Percentiles rank a stretch among this genome's conserved stretches.
Conservation (phyloP, 352 stramenopile species). For the Elongisporangium prolatum region DNA sequence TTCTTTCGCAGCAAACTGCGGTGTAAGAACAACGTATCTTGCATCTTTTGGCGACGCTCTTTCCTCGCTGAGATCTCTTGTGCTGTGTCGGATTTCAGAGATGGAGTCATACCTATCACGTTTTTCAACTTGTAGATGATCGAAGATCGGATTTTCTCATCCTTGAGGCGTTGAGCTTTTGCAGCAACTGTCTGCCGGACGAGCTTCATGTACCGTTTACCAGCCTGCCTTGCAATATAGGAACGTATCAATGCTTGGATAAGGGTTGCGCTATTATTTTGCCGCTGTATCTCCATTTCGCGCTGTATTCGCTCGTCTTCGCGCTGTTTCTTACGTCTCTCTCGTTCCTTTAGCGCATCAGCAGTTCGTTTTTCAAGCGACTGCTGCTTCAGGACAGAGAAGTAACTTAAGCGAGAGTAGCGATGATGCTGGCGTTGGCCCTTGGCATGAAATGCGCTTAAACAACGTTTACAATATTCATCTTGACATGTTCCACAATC, state of each 20-base stretch:
- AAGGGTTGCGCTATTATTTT: constrained; percentile 25
- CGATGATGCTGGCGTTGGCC: constrained; percentile 50
- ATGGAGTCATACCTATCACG: constrained; percentile 28
- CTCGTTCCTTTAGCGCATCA: constrained; percentile 28
- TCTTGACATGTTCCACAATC: constrained; percentile 55
- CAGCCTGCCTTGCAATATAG: constrained; percentile 26
- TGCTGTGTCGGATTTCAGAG: constrained; percentile 52
- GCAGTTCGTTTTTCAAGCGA: constrained; percentile 27
- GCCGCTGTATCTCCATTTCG: constrained; percentile 12
- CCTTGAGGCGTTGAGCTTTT: constrained; percentile 33
- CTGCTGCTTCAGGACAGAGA: constrained; percentile 51
- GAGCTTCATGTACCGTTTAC: constrained; percentile 44
- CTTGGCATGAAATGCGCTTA: constrained; percentile 48
- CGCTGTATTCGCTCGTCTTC: constrained; percentile 18
- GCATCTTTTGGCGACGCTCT: constrained; percentile 35
- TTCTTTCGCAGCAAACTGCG: constrained; percentile 9
- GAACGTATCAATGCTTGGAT: constrained; percentile 37
- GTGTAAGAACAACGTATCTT: constrained; percentile 44
- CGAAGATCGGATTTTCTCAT: constrained; percentile 29
- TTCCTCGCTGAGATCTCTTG: constrained; percentile 32
- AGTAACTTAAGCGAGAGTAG: constrained; percentile 60
- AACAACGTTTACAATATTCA: constrained; percentile 65
- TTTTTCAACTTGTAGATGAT: constrained; percentile 36
- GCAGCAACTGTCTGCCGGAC: constrained; percentile 42
- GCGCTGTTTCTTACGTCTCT: constrained; percentile 17